Evolutionary conservation across 2,329 filamentous ascomycete genomes (phyloP).

Genomic region (Cadophora luteo-olivacea): DNA sequence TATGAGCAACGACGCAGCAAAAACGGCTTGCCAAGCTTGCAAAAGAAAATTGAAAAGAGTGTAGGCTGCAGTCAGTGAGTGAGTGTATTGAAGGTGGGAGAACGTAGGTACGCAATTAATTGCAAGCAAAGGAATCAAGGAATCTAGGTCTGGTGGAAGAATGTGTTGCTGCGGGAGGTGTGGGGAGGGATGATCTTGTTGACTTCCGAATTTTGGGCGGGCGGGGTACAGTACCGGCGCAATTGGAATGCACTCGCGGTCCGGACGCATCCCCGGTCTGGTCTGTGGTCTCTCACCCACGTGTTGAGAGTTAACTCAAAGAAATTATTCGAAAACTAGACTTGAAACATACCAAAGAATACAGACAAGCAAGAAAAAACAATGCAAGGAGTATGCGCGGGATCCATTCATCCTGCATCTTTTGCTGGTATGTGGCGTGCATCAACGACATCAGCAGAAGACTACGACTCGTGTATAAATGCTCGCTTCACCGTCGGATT

Average conservation of each 20-base stretch:
- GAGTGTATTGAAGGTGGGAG: not conserved
- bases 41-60: conserved; percentile 6
- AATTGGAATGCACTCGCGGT: conserved; percentile 6
- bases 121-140: not conserved
- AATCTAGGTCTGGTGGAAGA: conserved; percentile 14
- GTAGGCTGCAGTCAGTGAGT: too few relatives aligned
- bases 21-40: not conserved
- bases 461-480: too few relatives aligned
- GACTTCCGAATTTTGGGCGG: conserved; percentile 8
- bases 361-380: too few relatives aligned
- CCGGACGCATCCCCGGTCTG: too few relatives aligned
- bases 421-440: too few relatives aligned
- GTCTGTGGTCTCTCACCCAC: not conserved
- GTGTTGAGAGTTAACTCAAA: not conserved
- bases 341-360: too few relatives aligned
- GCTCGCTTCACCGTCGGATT: too few relatives aligned
- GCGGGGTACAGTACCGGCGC: not conserved
- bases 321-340: too few relatives aligned
- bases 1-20: conserved; percentile 6
- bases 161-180: conserved; percentile 1
- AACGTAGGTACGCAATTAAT: conserved; percentile 14
- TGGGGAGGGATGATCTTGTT: conserved; percentile 1
- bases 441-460: too few relatives aligned
- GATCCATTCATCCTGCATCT: too few relatives aligned
- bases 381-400: too few relatives aligned